Percentiles rank a stretch among this genome's conserved stretches.
Conservation (phyloP, 129 eudicot species). For the Calendula officinalis region DNA sequence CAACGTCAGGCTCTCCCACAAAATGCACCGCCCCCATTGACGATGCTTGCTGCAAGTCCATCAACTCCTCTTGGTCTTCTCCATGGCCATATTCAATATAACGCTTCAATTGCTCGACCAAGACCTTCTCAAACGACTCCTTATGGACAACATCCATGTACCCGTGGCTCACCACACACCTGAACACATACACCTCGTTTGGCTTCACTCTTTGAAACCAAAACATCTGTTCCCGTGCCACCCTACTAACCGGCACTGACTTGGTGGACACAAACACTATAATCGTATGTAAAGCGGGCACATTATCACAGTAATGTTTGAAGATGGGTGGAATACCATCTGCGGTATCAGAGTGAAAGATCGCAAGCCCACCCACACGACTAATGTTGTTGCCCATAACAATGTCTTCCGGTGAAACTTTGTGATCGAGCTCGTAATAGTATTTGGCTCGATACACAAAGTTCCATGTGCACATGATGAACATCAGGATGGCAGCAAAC, state of each 20-base stretch:
- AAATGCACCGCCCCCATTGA: conserved; percentile 57
- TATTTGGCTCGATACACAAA: conserved; percentile 58
- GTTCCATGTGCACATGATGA: conserved; percentile 73
- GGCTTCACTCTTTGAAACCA: conserved; percentile 61
- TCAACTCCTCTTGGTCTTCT: conserved; percentile 24
- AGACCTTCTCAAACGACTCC: conserved; percentile 54
- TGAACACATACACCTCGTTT: conserved; percentile 50
- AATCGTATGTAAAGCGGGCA: conserved; percentile 68
- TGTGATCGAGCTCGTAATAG: conserved; percentile 64
- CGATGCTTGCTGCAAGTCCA: conserved; percentile 53
- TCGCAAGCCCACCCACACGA: conserved; percentile 60
- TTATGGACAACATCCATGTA: conserved; percentile 60
- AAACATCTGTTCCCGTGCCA: conserved; percentile 65
- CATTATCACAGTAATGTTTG: conserved; percentile 63
- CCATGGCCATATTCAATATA: conserved; percentile 30
- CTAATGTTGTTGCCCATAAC: conserved; percentile 21
- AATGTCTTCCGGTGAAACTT: conserved; percentile 45
- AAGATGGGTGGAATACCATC: conserved; percentile 91
- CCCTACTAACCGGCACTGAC: conserved; percentile 61
- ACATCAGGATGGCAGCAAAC: conserved; percentile 45
- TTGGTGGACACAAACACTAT: conserved; percentile 72
- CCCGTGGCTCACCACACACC: conserved; percentile 84
- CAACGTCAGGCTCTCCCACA: conserved; percentile 74
- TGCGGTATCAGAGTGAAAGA: conserved; percentile 79
- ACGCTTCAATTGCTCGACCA: conserved; percentile 50